These are phyloP conservation scores for Yamadazyma epiphylla DNA, from an alignment of 1,139 yeast species.

Conservation along the genomic window DNA sequence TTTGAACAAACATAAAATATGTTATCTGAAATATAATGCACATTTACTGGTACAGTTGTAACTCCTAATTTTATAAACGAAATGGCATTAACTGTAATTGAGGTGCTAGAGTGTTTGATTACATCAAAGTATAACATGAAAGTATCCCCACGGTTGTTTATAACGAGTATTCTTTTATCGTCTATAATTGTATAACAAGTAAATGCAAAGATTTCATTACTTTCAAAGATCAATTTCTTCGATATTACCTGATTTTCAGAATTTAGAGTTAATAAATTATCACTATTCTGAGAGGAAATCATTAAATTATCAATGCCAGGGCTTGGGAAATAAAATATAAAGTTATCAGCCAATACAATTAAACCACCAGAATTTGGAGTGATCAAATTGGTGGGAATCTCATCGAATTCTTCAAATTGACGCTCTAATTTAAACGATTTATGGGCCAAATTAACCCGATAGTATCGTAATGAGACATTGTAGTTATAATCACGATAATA, in stretches of 20 bases:
- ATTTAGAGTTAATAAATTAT: slow-evolving; percentile 10
- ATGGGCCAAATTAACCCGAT: slow-evolving; percentile 12
- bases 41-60: slow-evolving; percentile 22
- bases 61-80: slow-evolving; percentile 27
- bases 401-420: slow-evolving; percentile 34
- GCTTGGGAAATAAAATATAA: slow-evolving; percentile 30
- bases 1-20: slow-evolving; percentile 31
- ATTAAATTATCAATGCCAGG: slow-evolving; percentile 12
- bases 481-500: slow-evolving; percentile 35
- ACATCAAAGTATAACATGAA: slow-evolving; percentile 23
- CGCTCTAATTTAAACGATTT: slow-evolving; percentile 12
- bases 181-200: slow-evolving; percentile 19
- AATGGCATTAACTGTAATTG: slow-evolving; percentile 16
- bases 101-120: slow-evolving; percentile 1
- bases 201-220: slow-evolving; percentile 8
- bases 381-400: slow-evolving; percentile 27
- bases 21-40: slow-evolving; percentile 27
- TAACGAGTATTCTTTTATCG: slow-evolving; percentile 21
- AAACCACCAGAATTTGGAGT: slow-evolving; percentile 26
- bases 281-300: slow-evolving; percentile 10
- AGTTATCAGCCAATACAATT: slow-evolving; percentile 25
- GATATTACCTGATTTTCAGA: slow-evolving; percentile 11
- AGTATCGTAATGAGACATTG: slow-evolving; percentile 29
- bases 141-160: slow-evolving; percentile 30
- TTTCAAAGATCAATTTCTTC: slow-evolving; percentile 7